These are phyloP conservation scores for Boletus insuetus DNA, from an alignment of 768 basidiomycete species.

Conservation along the genomic window DNA sequence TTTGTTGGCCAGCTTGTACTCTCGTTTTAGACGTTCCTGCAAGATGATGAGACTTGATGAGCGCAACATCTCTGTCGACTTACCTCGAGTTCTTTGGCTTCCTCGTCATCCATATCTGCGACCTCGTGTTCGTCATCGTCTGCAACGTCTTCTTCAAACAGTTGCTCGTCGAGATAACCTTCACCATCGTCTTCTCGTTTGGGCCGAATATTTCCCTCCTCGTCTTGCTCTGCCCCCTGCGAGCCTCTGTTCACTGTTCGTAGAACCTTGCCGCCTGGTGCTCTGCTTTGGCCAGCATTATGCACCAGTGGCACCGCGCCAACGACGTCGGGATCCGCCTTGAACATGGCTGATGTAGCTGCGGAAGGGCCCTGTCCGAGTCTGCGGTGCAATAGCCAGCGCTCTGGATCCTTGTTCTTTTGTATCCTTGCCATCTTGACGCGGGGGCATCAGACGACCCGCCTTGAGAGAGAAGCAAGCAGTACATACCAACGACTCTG, in stretches of 20 bases:
- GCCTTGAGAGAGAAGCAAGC: not conserved
- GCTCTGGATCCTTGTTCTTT: conserved; percentile 74
- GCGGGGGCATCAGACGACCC: not conserved
- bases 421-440: conserved; percentile 42
- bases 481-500: conserved; percentile 59
- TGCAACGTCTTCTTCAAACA: conserved; percentile 81
- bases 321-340: conserved; percentile 52
- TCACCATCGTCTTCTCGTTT: conserved; percentile 69
- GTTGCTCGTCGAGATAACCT: conserved; percentile 78
- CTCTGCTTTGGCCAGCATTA: conserved; percentile 53
- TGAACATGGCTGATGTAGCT: conserved; percentile 66
- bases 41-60: not conserved
- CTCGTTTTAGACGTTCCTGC: conserved; percentile 81
- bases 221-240: conserved; percentile 62
- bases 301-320: conserved; percentile 48
- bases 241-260: conserved; percentile 68
- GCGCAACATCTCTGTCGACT: conserved; percentile 13
- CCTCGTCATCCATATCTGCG: conserved; percentile 76
- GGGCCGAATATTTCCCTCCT: conserved; percentile 53
- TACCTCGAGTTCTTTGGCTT: conserved; percentile 80
- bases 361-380: conserved; percentile 59
- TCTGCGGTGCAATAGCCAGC: conserved; percentile 63
- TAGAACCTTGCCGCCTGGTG: conserved; percentile 64
- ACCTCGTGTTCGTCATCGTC: conserved; percentile 84
- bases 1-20: conserved; percentile 78